Evolutionary conservation across 257 asterid species (phyloP).

Genomic region (Vinca minor): DNA sequence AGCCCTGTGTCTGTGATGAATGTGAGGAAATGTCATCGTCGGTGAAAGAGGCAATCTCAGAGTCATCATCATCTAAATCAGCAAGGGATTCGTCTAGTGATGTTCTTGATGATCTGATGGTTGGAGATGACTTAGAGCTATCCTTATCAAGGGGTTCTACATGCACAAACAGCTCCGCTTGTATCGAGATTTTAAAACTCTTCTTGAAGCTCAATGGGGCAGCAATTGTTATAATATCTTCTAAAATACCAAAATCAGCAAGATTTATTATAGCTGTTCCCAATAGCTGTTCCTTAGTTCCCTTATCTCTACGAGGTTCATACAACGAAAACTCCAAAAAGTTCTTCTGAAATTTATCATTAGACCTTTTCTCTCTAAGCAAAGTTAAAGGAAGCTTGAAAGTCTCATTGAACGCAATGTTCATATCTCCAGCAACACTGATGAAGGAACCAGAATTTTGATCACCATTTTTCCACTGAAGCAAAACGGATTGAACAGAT

Average conservation of each 20-base stretch:
- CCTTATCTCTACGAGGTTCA: constrained; percentile 73
- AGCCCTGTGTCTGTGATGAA: constrained; percentile 58
- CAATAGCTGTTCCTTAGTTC: constrained; percentile 46
- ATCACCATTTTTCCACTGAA: constrained; percentile 63
- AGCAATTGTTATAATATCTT: constrained; percentile 32
- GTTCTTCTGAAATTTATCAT: constrained; percentile 56
- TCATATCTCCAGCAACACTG: constrained; percentile 50
- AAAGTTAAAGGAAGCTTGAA: constrained; percentile 51
- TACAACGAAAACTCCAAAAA: constrained; percentile 53
- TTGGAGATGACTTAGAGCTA: constrained; percentile 56
- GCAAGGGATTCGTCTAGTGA: constrained; percentile 47
- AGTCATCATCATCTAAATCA: constrained; percentile 30
- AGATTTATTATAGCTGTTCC: constrained; percentile 62
- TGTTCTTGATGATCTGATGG: constrained; percentile 41
- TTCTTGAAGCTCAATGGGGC: constrained; percentile 64
- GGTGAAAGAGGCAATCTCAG: constrained; percentile 42
- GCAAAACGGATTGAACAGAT: constrained; percentile 63
- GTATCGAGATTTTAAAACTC: constrained; percentile 31
- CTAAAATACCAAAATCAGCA: constrained; percentile 61
- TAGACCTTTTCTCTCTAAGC: constrained; percentile 34
- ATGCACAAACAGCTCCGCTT: constrained; percentile 48
- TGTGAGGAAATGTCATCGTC: constrained; percentile 70
- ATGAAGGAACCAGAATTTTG: constrained; percentile 54
- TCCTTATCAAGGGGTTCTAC: constrained; percentile 57
- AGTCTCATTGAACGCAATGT: constrained; percentile 52